Evolutionary conservation across 768 basidiomycete genomes (phyloP).

Genomic region (Artomyces pyxidatus): DNA sequence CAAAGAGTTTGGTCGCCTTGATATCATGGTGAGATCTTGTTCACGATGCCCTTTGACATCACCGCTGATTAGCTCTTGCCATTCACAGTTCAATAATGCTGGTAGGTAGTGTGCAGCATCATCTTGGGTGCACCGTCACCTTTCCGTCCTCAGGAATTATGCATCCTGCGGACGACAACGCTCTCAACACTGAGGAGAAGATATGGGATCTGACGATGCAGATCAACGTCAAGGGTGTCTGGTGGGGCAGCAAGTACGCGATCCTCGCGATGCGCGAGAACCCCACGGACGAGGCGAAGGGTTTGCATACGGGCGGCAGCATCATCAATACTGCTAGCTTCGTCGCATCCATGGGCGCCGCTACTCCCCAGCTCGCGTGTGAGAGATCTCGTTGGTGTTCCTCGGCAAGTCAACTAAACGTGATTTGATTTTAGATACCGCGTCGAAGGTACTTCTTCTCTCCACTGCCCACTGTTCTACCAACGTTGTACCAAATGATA

Average conservation of each 20-base stretch:
- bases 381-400: constrained; percentile 18
- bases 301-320: constrained; percentile 74
- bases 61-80: not conserved
- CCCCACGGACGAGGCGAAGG: constrained; percentile 70
- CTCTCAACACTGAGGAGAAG: constrained; percentile 90
- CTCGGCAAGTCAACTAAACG: not conserved
- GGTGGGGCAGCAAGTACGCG: constrained; percentile 99
- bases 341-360: constrained; percentile 91
- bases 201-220: constrained; percentile 95
- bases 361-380: constrained; percentile 98
- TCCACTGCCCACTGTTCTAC: not conserved
- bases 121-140: not conserved
- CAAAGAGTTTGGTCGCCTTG: constrained; percentile 83
- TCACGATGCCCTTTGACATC: not conserved
- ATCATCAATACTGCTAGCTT: constrained; percentile 99
- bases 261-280: constrained; percentile 96
- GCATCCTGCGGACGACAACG: constrained; percentile 93
- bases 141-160: constrained; percentile 67
- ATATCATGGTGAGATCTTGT: constrained; percentile 68
- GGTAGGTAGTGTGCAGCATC: constrained; percentile 33
- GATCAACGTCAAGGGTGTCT: constrained; percentile 97
- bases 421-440: constrained; percentile 57
- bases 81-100: constrained; percentile 85
- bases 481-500: too few species aligned
- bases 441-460: constrained; percentile 61